Evolutionary conservation across 495 filamentous ascomycete species (phyloP).

Genomic region (Astrocystis sublimbata): DNA sequence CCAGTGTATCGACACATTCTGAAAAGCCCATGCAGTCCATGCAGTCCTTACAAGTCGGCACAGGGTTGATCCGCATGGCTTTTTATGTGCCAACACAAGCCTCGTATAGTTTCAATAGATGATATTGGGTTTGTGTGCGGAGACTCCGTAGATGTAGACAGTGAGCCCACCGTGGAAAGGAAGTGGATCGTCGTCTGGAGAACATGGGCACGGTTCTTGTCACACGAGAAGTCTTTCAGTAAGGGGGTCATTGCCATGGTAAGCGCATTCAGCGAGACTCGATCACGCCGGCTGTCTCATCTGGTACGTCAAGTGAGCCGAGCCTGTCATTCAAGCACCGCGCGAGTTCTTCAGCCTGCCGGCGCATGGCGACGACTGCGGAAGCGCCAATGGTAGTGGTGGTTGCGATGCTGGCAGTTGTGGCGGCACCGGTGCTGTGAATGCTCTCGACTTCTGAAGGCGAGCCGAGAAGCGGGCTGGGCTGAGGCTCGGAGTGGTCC

Average conservation of each 20-base stretch:
- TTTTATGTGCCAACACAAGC: background rate
- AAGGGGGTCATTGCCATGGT: no score
- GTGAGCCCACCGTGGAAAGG: background rate
- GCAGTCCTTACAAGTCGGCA: background rate
- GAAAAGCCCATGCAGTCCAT: background rate
- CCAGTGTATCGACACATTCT: background rate
- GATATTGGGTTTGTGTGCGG: background rate
- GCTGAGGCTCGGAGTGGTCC: slow-evolving; percentile 16
- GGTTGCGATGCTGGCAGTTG: slow-evolving; percentile 31
- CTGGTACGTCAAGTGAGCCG: slow-evolving; percentile 41
- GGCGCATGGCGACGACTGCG: slow-evolving; percentile 39
- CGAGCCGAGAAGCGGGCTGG: slow-evolving; percentile 28
- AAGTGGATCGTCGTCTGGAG: background rate
- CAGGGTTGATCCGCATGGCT: background rate
- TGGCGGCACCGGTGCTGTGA: slow-evolving; percentile 31
- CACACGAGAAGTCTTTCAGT: no score
- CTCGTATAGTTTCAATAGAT: background rate
- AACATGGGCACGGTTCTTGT: background rate
- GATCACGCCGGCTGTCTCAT: slow-evolving; percentile 41
- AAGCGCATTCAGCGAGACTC: slow-evolving; percentile 20
- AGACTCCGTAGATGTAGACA: background rate
- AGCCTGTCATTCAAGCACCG: slow-evolving; percentile 47
- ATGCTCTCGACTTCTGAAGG: slow-evolving; percentile 40
- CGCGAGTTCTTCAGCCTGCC: slow-evolving; percentile 51
- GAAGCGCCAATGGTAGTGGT: slow-evolving; percentile 29